These are phyloP conservation scores for Vitellaria paradoxa DNA, from an alignment of 179 eudicot genomes.

Conservation along the genomic window DNA sequence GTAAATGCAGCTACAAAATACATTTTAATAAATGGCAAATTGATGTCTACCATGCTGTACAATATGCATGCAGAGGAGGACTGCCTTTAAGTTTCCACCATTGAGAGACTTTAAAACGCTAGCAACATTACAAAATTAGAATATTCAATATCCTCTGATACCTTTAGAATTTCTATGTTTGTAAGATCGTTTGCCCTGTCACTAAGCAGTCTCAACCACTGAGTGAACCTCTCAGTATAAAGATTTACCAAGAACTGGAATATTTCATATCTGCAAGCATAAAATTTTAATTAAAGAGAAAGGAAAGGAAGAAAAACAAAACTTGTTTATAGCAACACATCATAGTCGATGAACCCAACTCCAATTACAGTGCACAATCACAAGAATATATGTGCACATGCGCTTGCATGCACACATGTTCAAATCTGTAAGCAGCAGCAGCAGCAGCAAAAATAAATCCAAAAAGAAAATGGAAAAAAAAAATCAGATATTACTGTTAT, in stretches of 20 bases:
- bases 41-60: too few relatives aligned
- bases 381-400: too few relatives aligned
- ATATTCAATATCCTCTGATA: conserved; percentile 20
- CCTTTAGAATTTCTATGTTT: conserved; percentile 95
- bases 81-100: not conserved
- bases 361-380: too few relatives aligned
- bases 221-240: conserved; percentile 93
- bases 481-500: too few relatives aligned
- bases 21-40: too few relatives aligned
- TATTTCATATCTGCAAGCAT: conserved; percentile 78
- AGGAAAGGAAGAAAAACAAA: not conserved
- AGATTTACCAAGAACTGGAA: conserved; percentile 98
- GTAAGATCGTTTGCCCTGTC: conserved; percentile 86
- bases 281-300: conserved; percentile 11
- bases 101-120: not conserved
- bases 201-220: conserved; percentile 92
- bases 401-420: too few relatives aligned
- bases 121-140: not conserved
- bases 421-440: too few relatives aligned
- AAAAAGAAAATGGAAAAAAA: too few relatives aligned
- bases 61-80: too few relatives aligned
- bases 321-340: not conserved
- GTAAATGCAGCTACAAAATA: too few relatives aligned
- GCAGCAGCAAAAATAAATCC: too few relatives aligned
- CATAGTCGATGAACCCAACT: not conserved